These are phyloP conservation scores for Boletus sp. DNA, from an alignment of 768 basidiomycete species.

Conservation along the genomic window DNA sequence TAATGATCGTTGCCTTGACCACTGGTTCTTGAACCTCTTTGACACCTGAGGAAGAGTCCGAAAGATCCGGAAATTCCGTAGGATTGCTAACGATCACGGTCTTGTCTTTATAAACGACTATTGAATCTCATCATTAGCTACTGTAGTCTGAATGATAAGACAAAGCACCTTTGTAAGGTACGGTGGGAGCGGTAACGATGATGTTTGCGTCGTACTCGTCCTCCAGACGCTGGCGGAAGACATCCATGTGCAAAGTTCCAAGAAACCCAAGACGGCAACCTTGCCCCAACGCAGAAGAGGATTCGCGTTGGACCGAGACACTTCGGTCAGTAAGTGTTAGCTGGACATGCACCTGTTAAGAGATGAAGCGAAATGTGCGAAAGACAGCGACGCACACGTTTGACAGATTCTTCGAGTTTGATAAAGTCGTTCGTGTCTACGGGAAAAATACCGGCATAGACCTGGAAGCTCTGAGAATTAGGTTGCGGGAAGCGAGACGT, in stretches of 20 bases:
- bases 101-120: conserved; percentile 73
- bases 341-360: conserved; percentile 35
- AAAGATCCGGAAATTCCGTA: conserved; percentile 87
- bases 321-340: conserved; percentile 84
- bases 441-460: conserved; percentile 93
- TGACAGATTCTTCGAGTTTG: conserved; percentile 95
- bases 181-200: conserved; percentile 93
- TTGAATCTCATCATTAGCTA: background rate
- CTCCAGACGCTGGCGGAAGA: conserved; percentile 92
- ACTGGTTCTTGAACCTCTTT: conserved; percentile 86
- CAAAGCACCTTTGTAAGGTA: conserved; percentile 77
- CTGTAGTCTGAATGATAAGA: background rate
- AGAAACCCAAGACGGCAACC: conserved; percentile 94
- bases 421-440: conserved; percentile 87
- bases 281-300: conserved; percentile 91
- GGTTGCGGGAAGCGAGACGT: background rate
- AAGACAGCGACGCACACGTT: conserved; percentile 52
- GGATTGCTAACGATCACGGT: conserved; percentile 80
- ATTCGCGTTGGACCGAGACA: conserved; percentile 87
- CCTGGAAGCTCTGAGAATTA: conserved; percentile 42
- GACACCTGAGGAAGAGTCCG: conserved; percentile 57
- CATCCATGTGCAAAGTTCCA: conserved; percentile 95
- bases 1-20: conserved; percentile 90
- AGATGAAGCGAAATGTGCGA: conserved; percentile 1
- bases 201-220: conserved; percentile 95